Conservation (phyloP, 257 asterid species). For the Nyctanthes arbortristis region DNA sequence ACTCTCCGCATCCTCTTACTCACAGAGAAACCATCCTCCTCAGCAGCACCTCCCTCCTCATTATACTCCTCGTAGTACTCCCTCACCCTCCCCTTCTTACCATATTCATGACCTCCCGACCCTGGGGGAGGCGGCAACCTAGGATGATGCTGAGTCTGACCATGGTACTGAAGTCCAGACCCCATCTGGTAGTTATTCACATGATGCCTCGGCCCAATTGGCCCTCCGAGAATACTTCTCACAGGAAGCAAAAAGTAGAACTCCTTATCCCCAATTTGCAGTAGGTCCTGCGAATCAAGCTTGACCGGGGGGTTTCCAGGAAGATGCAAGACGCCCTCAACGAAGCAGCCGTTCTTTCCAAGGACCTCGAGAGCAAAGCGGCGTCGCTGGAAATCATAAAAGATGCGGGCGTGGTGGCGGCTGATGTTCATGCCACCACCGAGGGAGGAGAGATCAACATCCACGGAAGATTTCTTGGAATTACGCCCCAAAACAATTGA, state of each 20-base stretch:
- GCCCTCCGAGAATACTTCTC: constrained; percentile 88
- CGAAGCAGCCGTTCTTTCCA: constrained; percentile 93
- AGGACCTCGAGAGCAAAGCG: constrained; percentile 96
- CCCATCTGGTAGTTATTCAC: constrained; percentile 40
- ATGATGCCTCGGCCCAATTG: constrained; percentile 71
- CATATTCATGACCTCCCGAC: constrained; percentile 44
- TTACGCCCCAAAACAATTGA: constrained; percentile 92
- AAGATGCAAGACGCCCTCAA: constrained; percentile 90
- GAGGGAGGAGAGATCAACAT: constrained; percentile 91
- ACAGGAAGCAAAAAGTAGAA: constrained; percentile 82
- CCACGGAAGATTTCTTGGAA: constrained; percentile 94
- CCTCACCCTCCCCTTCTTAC: constrained; percentile 72
- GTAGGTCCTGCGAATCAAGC: constrained; percentile 92
- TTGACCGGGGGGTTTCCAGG: constrained; percentile 85
- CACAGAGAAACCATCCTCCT: constrained; percentile 50
- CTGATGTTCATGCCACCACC: constrained; percentile 99
- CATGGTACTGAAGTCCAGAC: constrained; percentile 36
- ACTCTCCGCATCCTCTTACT: constrained; percentile 55
- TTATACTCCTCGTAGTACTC: constrained; percentile 67
- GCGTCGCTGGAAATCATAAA: constrained; percentile 96
- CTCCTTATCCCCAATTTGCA: constrained; percentile 93
- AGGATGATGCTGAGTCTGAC: constrained; percentile 32
- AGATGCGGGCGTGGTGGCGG: constrained; percentile 98
- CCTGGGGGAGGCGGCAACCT: constrained; percentile 47
- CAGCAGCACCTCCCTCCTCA: constrained; percentile 50